phyloP scores from a whole-genome alignment of 2,329 filamentous ascomycete genomes.

The Xylariales sp. region DNA sequence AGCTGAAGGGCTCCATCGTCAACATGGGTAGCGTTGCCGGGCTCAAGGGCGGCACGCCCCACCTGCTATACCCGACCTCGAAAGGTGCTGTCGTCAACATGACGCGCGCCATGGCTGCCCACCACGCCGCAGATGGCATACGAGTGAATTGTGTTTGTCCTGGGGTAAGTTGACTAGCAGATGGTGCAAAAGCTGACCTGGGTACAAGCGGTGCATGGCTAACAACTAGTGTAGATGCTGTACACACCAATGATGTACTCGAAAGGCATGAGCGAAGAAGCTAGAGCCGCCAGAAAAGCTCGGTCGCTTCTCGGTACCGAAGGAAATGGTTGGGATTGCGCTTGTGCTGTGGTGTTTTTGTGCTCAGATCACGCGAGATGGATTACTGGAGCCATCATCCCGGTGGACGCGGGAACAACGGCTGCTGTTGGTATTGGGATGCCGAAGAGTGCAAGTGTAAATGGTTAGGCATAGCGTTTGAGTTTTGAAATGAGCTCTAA shows the following conservation, averaged over 20 bases:
- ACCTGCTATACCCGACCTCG: constrained; percentile 40
- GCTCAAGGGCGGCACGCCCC: constrained; percentile 38
- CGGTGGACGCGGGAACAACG: constrained; percentile 38
- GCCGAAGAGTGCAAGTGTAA: constrained; percentile 3
- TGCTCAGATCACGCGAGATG: constrained; percentile 35
- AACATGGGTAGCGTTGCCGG: constrained; percentile 62
- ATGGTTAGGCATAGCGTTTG: background rate
- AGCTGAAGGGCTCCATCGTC: constrained; percentile 47
- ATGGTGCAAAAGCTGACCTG: too few species aligned
- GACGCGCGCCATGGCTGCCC: constrained; percentile 47
- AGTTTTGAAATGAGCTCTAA: too few species aligned
- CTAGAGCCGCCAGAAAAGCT: constrained; percentile 29
- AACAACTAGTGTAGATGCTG: constrained; percentile 29
- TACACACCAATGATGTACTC: constrained; percentile 43
- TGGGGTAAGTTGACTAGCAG: constrained; percentile 18
- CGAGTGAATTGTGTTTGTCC: constrained; percentile 47
- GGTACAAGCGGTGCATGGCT: too few species aligned
- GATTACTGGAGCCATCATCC: constrained; percentile 36
- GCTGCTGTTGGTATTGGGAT: constrained; percentile 13
- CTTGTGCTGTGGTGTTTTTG: constrained; percentile 33
- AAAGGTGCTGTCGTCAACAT: constrained; percentile 47
- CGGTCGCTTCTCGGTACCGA: constrained; percentile 35
- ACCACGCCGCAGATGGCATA: constrained; percentile 40
- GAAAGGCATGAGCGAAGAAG: constrained; percentile 33
- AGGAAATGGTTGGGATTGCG: constrained; percentile 39